These are phyloP conservation scores for Rhytidhysteron rufulum DNA, from an alignment of 2,329 filamentous ascomycete species.

Conservation along the genomic window DNA sequence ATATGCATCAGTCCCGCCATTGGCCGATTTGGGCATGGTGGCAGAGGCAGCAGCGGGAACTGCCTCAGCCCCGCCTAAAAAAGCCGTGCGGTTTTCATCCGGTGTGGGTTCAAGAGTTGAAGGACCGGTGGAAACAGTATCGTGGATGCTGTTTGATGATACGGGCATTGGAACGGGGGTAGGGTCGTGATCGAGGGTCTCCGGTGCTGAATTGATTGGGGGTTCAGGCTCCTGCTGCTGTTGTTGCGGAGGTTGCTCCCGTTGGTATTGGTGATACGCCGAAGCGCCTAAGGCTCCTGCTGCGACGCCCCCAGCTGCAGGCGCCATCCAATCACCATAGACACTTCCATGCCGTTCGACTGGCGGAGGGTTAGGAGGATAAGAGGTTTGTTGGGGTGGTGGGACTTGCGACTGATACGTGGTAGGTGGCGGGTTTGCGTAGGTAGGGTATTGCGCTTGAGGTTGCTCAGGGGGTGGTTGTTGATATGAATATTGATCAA, in stretches of 20 bases:
- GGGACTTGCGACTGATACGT: conserved; percentile 6
- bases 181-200: not conserved
- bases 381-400: conserved; percentile 12
- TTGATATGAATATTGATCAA: conserved; percentile 7
- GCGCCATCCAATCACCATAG: conserved; percentile 54
- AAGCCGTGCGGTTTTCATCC: conserved; percentile 17
- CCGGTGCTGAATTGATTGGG: conserved; percentile 2
- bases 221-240: conserved; percentile 13
- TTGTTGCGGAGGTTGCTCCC: conserved; percentile 17
- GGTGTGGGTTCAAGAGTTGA: not conserved
- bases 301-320: conserved; percentile 42
- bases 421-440: conserved; percentile 7
- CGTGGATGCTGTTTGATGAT: conserved; percentile 5
- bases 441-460: conserved; percentile 10
- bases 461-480: conserved; percentile 8
- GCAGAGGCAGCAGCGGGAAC: conserved; percentile 19
- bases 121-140: conserved; percentile 7
- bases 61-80: conserved; percentile 30
- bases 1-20: conserved; percentile 30
- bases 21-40: conserved; percentile 11
- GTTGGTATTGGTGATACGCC: conserved; percentile 22
- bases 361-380: conserved; percentile 5
- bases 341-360: conserved; percentile 36
- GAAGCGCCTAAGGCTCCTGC: conserved; percentile 39
- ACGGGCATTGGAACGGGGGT: conserved; percentile 4